Evolutionary conservation across 2,329 filamentous ascomycete species (phyloP).

Genomic region (Scedosporium minutisporum): DNA sequence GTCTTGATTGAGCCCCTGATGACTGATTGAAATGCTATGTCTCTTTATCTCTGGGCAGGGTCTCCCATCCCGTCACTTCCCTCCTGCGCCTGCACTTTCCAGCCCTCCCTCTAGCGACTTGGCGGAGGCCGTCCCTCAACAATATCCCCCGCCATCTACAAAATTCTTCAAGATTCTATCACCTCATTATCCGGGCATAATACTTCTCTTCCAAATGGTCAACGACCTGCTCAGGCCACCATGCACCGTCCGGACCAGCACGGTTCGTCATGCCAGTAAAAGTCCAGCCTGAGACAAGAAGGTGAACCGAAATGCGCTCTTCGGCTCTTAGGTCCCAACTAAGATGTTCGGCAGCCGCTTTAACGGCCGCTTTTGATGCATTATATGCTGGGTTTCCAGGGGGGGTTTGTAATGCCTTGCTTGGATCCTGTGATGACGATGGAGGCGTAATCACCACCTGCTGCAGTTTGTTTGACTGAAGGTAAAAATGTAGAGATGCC

Average conservation of each 20-base stretch:
- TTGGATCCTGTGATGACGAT: slow-evolving; percentile 76
- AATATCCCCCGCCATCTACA: slow-evolving; percentile 63
- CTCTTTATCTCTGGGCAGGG: slow-evolving; percentile 13
- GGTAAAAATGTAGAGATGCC: slow-evolving; percentile 63
- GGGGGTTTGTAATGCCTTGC: slow-evolving; percentile 82
- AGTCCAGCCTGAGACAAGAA: slow-evolving; percentile 77
- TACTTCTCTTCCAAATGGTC: slow-evolving; percentile 59
- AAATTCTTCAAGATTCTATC: slow-evolving; percentile 59
- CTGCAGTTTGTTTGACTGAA: slow-evolving; percentile 35
- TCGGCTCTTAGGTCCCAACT: slow-evolving; percentile 54
- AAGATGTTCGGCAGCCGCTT: slow-evolving; percentile 65
- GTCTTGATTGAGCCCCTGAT: too few relatives aligned
- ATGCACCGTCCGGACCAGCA: slow-evolving; percentile 52
- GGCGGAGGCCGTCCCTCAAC: slow-evolving; percentile 59
- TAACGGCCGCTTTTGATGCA: slow-evolving; percentile 67
- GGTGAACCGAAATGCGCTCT: slow-evolving; percentile 47
- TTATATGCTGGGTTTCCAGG: slow-evolving; percentile 79
- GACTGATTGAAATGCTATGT: too few relatives aligned
- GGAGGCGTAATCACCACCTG: slow-evolving; percentile 32
- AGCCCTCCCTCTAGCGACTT: slow-evolving; percentile 67
- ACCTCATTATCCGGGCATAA: slow-evolving; percentile 82
- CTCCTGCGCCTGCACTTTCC: slow-evolving; percentile 53
- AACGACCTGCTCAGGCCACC: slow-evolving; percentile 64
- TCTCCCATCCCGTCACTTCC: slow-evolving; percentile 45
- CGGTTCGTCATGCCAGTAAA: slow-evolving; percentile 52